Evolutionary conservation across 306 rosid species (phyloP).

Genomic region (Acmispon strigosus): DNA sequence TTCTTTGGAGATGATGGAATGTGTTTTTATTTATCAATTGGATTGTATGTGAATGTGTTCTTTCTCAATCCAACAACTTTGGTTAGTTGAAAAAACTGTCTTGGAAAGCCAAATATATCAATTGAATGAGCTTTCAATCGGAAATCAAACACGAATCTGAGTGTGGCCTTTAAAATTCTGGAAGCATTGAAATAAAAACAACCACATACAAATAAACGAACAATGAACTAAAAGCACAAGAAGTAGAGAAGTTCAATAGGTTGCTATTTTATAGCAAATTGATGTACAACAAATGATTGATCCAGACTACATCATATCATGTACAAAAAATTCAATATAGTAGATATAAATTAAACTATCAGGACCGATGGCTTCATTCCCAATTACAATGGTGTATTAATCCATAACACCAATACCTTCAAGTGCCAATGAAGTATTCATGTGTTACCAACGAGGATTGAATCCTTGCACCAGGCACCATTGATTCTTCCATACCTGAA

Average conservation of each 20-base stretch:
- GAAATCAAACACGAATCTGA: too few species aligned
- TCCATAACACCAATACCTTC: constrained; percentile 33
- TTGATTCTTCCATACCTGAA: constrained; percentile 32
- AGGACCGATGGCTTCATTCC: constrained; percentile 64
- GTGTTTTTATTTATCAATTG: too few species aligned
- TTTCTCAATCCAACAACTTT: too few species aligned
- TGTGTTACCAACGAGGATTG: constrained; percentile 1
- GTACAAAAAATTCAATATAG: constrained; percentile 29
- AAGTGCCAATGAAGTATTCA: constrained; percentile 18
- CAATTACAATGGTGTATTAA: constrained; percentile 28
- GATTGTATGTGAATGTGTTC: too few species aligned
- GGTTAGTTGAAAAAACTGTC: too few species aligned
- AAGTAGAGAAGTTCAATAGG: constrained; percentile 9
- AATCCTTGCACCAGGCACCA: constrained; percentile 24
- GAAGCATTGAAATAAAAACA: neutral
- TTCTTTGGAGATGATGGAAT: constrained; percentile 37
- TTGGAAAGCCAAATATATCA: too few species aligned
- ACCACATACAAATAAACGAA: neutral
- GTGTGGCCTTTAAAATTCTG: constrained; percentile 16
- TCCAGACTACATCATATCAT: constrained; percentile 31
- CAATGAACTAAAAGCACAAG: neutral
- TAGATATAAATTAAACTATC: constrained; percentile 25
- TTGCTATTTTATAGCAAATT: constrained; percentile 23
- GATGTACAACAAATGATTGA: constrained; percentile 43
- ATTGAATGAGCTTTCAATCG: too few species aligned